These are phyloP conservation scores for Rhodotorula babjevae DNA, from an alignment of 768 basidiomycete genomes.

Conservation along the genomic window DNA sequence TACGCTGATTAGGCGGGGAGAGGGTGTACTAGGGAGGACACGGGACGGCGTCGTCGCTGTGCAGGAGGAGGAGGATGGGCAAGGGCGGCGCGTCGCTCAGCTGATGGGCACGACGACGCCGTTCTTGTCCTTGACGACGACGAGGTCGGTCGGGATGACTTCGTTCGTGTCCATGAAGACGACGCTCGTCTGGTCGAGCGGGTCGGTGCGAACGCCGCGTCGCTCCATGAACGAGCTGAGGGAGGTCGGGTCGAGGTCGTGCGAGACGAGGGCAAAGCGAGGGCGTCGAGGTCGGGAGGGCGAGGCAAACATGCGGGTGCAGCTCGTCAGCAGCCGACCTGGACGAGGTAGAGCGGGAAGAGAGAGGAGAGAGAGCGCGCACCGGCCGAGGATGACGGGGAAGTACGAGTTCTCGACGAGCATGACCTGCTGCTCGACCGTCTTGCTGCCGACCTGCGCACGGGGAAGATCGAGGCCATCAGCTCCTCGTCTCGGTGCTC, in stretches of 20 bases:
- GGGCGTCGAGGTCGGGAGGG: not conserved
- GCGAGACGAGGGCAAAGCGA: not conserved
- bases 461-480: not conserved
- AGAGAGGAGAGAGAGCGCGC: constrained; percentile 46
- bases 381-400: constrained; percentile 85
- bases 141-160: constrained; percentile 40
- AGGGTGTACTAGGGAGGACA: no score
- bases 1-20: no score
- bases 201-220: constrained; percentile 72
- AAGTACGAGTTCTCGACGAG: constrained; percentile 93
- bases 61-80: no score
- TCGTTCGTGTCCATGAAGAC: constrained; percentile 73
- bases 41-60: no score
- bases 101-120: constrained; percentile 40
- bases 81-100: not conserved
- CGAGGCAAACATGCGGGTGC: no score
- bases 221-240: constrained; percentile 51
- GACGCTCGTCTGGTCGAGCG: constrained; percentile 80
- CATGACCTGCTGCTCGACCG: constrained; percentile 59
- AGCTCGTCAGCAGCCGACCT: no score
- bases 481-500: no score
- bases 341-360: no score
- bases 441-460: constrained; percentile 46
- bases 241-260: no score
- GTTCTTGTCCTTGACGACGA: constrained; percentile 39